A percentile compares a stretch with the other conserved stretches of the same genome.
These are phyloP conservation scores for Pachysandra terminalis DNA, from an alignment of 164 flowering plant species.

Conservation along the genomic window DNA sequence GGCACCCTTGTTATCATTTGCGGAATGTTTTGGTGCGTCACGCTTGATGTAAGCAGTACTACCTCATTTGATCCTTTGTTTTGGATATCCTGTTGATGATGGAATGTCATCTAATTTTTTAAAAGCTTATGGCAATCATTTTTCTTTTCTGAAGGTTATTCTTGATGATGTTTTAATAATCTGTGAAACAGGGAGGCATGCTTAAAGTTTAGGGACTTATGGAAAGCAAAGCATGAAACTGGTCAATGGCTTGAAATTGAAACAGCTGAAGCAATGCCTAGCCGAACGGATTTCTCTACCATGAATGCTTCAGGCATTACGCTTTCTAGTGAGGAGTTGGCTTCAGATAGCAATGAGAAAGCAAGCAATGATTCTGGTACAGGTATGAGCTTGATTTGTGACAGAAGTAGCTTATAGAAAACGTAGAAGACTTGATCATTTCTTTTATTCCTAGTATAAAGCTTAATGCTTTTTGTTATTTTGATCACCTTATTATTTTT, in stretches of 20 bases:
- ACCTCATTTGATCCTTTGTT: neutral
- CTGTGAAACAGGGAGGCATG: slow-evolving; percentile 79
- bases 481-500: neutral
- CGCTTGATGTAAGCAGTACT: slow-evolving; percentile 66
- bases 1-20: slow-evolving; percentile 66
- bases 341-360: slow-evolving; percentile 39
- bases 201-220: slow-evolving; percentile 56
- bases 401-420: slow-evolving; percentile 9
- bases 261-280: slow-evolving; percentile 61
- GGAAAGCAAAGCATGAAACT: slow-evolving; percentile 92
- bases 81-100: neutral
- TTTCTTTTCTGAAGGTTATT: neutral
- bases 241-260: slow-evolving; percentile 95
- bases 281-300: slow-evolving; percentile 44
- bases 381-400: slow-evolving; percentile 28
- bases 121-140: slow-evolving; percentile 1
- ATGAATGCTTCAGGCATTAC: slow-evolving; percentile 54
- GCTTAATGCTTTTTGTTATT: neutral
- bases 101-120: neutral
- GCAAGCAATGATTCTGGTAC: slow-evolving; percentile 25
- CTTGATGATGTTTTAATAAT: slow-evolving; percentile 8
- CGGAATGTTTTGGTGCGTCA: slow-evolving; percentile 87
- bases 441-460: neutral
- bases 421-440: neutral
- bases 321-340: slow-evolving; percentile 34